Conservation (phyloP, 345 rosid genomes). For the Eucalyptus regnans region DNA sequence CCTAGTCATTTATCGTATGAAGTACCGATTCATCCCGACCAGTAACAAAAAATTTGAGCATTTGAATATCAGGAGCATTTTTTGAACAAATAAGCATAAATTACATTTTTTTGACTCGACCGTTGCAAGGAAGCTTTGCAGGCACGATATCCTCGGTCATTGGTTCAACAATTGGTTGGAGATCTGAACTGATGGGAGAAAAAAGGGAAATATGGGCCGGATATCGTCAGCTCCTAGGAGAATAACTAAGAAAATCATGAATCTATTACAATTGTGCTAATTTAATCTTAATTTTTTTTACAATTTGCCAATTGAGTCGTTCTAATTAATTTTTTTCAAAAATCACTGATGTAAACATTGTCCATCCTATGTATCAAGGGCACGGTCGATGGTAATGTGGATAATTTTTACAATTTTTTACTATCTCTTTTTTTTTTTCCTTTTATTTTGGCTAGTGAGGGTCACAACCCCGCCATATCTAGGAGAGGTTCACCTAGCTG, state of each 20-base stretch:
- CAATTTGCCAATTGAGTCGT: too few species aligned
- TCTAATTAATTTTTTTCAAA: too few species aligned
- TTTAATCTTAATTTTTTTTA: too few species aligned
- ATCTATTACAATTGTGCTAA: rapidly evolving
- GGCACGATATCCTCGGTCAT: background rate
- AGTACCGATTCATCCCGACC: background rate
- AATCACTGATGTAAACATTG: rapidly evolving
- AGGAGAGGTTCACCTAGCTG: background rate
- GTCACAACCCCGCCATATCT: background rate
- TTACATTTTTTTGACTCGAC: background rate
- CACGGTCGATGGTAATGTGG: rapidly evolving
- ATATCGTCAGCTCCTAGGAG: background rate
- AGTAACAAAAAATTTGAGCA: background rate
- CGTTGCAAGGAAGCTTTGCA: background rate
- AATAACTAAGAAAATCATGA: background rate
- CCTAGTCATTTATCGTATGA: background rate
- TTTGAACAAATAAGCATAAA: background rate
- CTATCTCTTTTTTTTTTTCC: background rate
- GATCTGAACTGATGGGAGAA: background rate
- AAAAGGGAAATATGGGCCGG: background rate
- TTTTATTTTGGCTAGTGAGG: background rate
- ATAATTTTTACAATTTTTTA: too few species aligned
- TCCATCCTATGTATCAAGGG: background rate
- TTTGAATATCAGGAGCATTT: background rate
- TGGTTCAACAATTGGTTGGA: background rate